Evolutionary conservation across 768 basidiomycete genomes (phyloP).

Genomic region (Psilocybe subaeruginosa): DNA sequence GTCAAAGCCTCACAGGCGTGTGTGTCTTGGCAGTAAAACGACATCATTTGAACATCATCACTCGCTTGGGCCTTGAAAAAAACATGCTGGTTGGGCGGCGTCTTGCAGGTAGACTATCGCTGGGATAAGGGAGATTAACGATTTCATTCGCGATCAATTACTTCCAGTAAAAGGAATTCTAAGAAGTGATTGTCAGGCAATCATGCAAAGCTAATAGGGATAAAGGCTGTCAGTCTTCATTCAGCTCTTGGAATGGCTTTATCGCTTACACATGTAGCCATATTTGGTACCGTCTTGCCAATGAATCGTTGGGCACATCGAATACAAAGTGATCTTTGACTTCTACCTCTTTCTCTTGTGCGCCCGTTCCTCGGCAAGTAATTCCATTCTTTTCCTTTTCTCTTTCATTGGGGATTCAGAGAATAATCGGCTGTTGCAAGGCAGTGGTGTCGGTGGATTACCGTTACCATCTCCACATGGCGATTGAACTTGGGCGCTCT

Average conservation of each 20-base stretch:
- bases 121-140: background rate
- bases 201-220: background rate
- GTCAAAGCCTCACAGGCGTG: too few relatives aligned
- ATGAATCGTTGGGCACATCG: background rate
- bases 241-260: background rate
- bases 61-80: background rate
- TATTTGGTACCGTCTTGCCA: background rate
- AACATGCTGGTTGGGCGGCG: background rate
- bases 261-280: background rate
- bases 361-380: constrained; percentile 31
- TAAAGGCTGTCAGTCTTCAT: background rate
- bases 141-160: background rate
- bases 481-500: constrained; percentile 19
- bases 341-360: constrained; percentile 18
- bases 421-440: constrained; percentile 20
- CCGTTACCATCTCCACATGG: background rate
- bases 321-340: background rate
- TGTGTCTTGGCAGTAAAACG: background rate
- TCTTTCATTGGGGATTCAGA: constrained; percentile 32
- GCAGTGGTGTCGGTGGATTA: constrained; percentile 9
- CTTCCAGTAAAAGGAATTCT: background rate
- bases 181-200: background rate
- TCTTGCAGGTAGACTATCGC: background rate
- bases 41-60: background rate
- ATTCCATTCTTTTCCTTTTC: constrained; percentile 35